Evolutionary conservation across 495 filamentous ascomycete species (phyloP), one percentile per base, ranked within the genome.

Genomic region (Neurospora sp.): DNA sequence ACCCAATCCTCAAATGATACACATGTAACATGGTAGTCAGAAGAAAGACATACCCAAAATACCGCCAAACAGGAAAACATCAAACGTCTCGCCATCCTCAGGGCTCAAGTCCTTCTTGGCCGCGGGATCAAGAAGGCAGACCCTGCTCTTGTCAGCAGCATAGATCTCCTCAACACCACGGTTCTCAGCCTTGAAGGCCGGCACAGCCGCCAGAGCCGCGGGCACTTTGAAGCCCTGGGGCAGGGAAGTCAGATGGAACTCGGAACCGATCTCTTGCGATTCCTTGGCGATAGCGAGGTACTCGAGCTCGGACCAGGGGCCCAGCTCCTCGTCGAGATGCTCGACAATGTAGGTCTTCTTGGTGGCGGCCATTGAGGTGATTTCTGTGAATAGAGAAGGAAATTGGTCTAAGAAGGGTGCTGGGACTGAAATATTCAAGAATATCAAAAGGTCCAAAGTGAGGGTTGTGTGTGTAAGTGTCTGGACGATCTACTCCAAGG

Each of bases 51-150:
- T 84, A 96, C 94, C 95, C 73, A 99, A 84, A 81, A 99, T 99
- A 4, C 96, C 96, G 14, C 96, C 96, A 82, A 98, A 99, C 40
- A 99, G 82, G 81, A 98, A 99, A 16, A 92, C 90, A 75, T 98
- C 93, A 82, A 98, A 99, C 14, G 75, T 80, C 46, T 91, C 88
- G 11, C 89, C 93, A 85, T 99, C 96, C 54, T 89, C 90, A 0
- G 96, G 96, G 54, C 85, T 88, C 77, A 99, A 79, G 76, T 98
- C 95, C 75, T 88, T 87, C 76, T 86, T 83, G 6, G 93, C 96
- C 39, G 90, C 85, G 0, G 96, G 96, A 83, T 99, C 96, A 42
- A 99, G 84, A 74, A 99, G 85, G 80, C 96, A 99, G 71, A 98
- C 91, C 71, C 89, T 88, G 9, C 85, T 85, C 75, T 84, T 82